phyloP scores from a whole-genome alignment of 1,284 basidiomycete species.

The Apiotrichum gamsii region DNA sequence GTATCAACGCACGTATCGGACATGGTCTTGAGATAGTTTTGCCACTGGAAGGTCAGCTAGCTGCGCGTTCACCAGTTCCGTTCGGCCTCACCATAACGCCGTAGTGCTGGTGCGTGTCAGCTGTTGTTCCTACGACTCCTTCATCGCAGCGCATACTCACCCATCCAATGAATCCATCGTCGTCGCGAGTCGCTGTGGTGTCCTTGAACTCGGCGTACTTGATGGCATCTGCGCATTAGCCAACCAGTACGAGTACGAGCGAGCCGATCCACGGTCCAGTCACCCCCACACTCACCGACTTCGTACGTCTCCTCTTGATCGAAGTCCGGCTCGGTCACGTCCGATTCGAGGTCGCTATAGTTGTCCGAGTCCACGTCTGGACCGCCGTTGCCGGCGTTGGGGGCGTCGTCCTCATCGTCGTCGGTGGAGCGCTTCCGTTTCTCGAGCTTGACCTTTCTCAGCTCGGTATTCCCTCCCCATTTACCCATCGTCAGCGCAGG shows the following conservation, averaged over 20 bases:
- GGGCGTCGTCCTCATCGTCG: background rate
- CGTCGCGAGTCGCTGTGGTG: conserved; percentile 5
- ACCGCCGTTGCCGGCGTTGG: no score
- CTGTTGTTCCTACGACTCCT: background rate
- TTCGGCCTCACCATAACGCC: conserved; percentile 15
- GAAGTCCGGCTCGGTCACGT: background rate
- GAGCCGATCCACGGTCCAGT: background rate
- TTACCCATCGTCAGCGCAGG: no score
- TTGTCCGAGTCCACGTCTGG: no score
- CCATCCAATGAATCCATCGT: conserved; percentile 22
- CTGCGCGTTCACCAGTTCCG: no score
- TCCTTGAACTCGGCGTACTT: conserved; percentile 26
- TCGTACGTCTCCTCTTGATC: background rate
- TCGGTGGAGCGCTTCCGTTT: background rate
- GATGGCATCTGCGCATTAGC: conserved; percentile 20
- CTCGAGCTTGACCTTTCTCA: no score
- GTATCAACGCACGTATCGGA: conserved; percentile 27
- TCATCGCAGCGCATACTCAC: conserved; percentile 12
- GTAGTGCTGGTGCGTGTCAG: conserved; percentile 20
- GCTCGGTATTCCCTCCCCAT: no score
- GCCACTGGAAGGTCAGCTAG: no score
- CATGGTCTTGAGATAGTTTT: conserved; percentile 23
- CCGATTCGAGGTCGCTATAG: background rate
- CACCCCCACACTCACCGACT: conserved; percentile 2
- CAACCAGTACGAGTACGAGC: background rate